These are phyloP conservation scores for Xylaria palmicola DNA, from an alignment of 495 filamentous ascomycete genomes.

Conservation along the genomic window DNA sequence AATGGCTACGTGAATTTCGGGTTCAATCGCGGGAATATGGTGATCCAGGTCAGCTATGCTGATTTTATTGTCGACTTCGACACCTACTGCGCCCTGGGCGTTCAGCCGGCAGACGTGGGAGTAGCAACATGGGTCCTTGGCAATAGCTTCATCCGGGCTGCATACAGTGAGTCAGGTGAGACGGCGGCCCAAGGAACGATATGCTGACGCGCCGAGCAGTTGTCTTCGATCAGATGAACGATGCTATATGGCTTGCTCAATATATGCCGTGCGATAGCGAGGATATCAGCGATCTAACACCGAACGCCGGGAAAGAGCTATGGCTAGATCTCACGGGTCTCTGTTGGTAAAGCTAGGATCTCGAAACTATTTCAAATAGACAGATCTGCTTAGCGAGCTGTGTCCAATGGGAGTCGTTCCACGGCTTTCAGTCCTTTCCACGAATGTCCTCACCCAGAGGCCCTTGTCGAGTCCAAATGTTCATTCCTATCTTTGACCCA, in stretches of 20 bases:
- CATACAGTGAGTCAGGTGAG: conserved; percentile 36
- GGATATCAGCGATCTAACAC: conserved; percentile 25
- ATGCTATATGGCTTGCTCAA: conserved; percentile 46
- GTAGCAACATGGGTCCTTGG: conserved; percentile 39
- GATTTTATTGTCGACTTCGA: conserved; percentile 45
- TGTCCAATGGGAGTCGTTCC: not conserved
- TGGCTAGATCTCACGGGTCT: conserved; percentile 29
- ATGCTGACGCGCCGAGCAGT: conserved; percentile 26
- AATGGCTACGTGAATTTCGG: conserved; percentile 44
- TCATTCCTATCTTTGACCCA: conserved; percentile 77
- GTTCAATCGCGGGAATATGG: conserved; percentile 42
- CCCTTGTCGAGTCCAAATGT: conserved; percentile 65
- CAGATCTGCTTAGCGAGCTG: too few species aligned
- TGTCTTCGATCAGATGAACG: conserved; percentile 45
- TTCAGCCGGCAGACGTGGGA: conserved; percentile 37
- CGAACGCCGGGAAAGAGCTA: conserved; percentile 27
- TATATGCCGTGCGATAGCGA: conserved; percentile 41
- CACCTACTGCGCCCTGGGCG: conserved; percentile 39
- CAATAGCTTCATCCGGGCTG: conserved; percentile 44
- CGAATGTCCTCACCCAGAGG: conserved; percentile 34
- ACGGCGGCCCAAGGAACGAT: not conserved
- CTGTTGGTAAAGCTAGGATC: conserved; percentile 15
- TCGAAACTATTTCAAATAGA: not conserved
- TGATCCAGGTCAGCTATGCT: conserved; percentile 43
- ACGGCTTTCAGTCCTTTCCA: conserved; percentile 25